Percentiles rank a stretch among this genome's conserved stretches.
These are phyloP conservation scores for Plasmodium sp. DNA, from an alignment of 169 alveolate genomes.

Conservation along the genomic window DNA sequence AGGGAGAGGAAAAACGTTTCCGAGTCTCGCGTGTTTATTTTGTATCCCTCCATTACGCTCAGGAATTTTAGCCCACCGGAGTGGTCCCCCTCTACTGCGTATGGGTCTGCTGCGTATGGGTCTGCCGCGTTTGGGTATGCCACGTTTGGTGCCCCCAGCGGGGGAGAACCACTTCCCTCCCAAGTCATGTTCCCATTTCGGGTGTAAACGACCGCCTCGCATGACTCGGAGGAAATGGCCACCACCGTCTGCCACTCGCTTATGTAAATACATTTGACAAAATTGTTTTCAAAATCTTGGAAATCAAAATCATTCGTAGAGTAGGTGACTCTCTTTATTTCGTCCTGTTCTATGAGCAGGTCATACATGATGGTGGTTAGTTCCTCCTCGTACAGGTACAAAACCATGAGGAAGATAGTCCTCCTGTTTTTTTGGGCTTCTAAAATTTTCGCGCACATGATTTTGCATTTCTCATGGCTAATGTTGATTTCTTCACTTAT, in stretches of 20 bases:
- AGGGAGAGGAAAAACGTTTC: conserved; percentile 47
- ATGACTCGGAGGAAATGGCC: conserved; percentile 51
- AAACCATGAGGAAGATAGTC: conserved; percentile 51
- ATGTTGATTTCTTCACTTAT: conserved; percentile 45
- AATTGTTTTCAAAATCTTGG: conserved; percentile 25
- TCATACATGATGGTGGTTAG: conserved; percentile 68
- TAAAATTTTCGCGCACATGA: conserved; percentile 66
- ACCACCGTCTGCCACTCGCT: conserved; percentile 56
- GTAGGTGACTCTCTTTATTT: conserved; percentile 59
- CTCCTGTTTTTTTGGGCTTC: conserved; percentile 12
- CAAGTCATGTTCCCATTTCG: background rate
- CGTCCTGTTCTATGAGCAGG: conserved; percentile 25
- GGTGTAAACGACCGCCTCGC: conserved; percentile 55
- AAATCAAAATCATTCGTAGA: conserved; percentile 71
- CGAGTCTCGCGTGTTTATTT: conserved; percentile 67
- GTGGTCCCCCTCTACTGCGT: background rate
- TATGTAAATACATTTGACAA: conserved; percentile 35
- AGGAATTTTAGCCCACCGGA: conserved; percentile 25
- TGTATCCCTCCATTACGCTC: conserved; percentile 73
- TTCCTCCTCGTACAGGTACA: conserved; percentile 22
- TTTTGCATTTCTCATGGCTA: conserved; percentile 19
- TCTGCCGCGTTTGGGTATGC: too few species aligned
- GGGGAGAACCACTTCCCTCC: background rate
- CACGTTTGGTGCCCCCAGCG: background rate
- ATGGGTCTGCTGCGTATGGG: background rate